Conservation (phyloP, 1,139 yeast genomes). For the Suzukiozyma palmioleophila region DNA sequence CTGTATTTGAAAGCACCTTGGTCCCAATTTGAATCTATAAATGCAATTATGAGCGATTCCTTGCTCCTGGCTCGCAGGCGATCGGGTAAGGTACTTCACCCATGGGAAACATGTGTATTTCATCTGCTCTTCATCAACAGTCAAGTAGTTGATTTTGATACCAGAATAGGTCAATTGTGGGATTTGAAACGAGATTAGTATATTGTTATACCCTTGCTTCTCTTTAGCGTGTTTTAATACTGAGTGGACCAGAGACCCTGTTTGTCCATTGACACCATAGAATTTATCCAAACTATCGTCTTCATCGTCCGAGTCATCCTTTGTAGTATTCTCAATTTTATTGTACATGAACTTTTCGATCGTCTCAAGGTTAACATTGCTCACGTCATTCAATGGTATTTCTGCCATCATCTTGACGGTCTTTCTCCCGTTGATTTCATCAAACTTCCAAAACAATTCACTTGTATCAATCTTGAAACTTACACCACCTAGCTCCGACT, state of each 20-base stretch:
- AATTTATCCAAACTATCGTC: slow-evolving; percentile 33
- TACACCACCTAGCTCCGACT: slow-evolving; percentile 41
- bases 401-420: slow-evolving; percentile 45
- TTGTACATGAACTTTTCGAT: slow-evolving; percentile 8
- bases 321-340: not conserved
- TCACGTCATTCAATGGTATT: slow-evolving; percentile 16
- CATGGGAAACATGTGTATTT: slow-evolving; percentile 46
- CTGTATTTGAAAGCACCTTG: slow-evolving; percentile 15
- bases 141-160: slow-evolving; percentile 33
- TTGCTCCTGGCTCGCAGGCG: slow-evolving; percentile 8
- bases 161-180: slow-evolving; percentile 45
- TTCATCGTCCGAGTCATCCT: slow-evolving; percentile 7
- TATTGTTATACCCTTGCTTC: slow-evolving; percentile 19
- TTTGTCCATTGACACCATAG: slow-evolving; percentile 38
- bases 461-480: slow-evolving; percentile 41
- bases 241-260: slow-evolving; percentile 24
- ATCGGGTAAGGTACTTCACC: slow-evolving; percentile 40
- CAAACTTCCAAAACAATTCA: slow-evolving; percentile 59
- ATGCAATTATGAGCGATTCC: slow-evolving; percentile 13
- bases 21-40: slow-evolving; percentile 29
- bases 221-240: slow-evolving; percentile 8
- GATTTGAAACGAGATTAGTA: slow-evolving; percentile 31
- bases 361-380: slow-evolving; percentile 6
- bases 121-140: slow-evolving; percentile 40
- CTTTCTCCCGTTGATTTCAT: slow-evolving; percentile 48